Evolutionary conservation across 345 rosid genomes (phyloP), one percentile per base, ranked within the genome.

Genomic region (Iberis pinnata): DNA sequence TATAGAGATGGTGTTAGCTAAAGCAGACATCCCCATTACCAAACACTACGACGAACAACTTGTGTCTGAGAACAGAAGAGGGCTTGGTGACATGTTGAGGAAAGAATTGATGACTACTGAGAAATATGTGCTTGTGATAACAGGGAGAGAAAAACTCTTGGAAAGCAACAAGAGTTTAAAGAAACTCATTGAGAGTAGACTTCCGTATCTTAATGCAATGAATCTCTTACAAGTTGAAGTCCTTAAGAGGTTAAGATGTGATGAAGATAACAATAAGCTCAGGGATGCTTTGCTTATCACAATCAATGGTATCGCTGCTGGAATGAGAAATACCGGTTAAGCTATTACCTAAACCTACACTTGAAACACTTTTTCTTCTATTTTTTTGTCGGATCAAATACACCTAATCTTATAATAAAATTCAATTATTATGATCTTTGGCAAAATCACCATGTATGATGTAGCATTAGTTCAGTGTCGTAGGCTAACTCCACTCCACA

Each of bases 1-100:
- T 51, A 82, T 92, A 51, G 99, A 92, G 75, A 92, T 92, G 99
- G 99, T 92, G 66, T 92, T 92, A 4, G 99, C 99, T 50, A 92
- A 92, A 78, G 99, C 95, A 60, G 88, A 88, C 70, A 75, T 66
- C 14, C 77, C 86, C 5, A 87, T 90, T 44, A 82, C 92, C 12
- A 84, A 84, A 77, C 98, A 79, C 52, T 90, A 90, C 6, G 98
- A 88, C 40, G 93, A 90, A 60, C 81, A 79, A 58, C 95, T 90
- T 22, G 98, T 84, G 18, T 79, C 95, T 0, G 65, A 74, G 56
- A 78, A 66, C 25, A 70, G 98, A 70, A 78, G 43, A 68, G 76
- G 77, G 69, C 85, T 87, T 19, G 98, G 96, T 32, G 84, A 73
- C 11, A 73, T 63, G 53, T 65, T 88, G n/a, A 78, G 98, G 68